phyloP scores from a whole-genome alignment of 2,329 filamentous ascomycete species.

The Conoideocrella luteorostrata region DNA sequence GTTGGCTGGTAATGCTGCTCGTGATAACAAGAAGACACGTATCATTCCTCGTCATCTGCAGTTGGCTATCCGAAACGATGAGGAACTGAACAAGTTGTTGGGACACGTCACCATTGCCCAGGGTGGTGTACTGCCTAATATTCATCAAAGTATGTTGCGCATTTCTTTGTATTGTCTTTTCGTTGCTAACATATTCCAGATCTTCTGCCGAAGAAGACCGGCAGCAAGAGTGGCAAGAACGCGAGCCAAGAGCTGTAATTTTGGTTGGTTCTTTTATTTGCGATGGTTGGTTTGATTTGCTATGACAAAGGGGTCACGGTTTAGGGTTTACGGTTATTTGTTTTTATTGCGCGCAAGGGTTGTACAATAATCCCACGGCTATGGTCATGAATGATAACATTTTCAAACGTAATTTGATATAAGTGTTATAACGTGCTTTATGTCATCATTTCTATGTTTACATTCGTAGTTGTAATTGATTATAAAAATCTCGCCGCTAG shows the following conservation, averaged over 20 bases:
- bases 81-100: constrained; percentile 98
- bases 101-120: constrained; percentile 96
- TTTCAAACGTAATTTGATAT: not conserved
- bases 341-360: constrained; percentile 49
- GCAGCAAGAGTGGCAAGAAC: constrained; percentile 79
- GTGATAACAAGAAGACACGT: constrained; percentile 99
- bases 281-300: constrained; percentile 62
- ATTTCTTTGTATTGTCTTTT: not conserved
- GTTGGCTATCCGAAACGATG: constrained; percentile 98
- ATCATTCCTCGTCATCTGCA: constrained; percentile 99
- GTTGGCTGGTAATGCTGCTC: constrained; percentile 95
- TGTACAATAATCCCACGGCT: constrained; percentile 69
- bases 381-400: constrained; percentile 50
- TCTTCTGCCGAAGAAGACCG: constrained; percentile 98
- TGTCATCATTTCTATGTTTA: no score
- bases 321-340: constrained; percentile 62
- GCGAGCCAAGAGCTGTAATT: constrained; percentile 88
- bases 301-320: constrained; percentile 77
- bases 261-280: constrained; percentile 41
- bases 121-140: constrained; percentile 95
- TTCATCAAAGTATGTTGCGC: constrained; percentile 77
- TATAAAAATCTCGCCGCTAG: no score
- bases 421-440: no score
- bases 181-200: constrained; percentile 52
- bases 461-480: no score